A percentile compares a stretch with the other conserved stretches of the same genome.
Conservation (phyloP, 805 yeast species). For the Saccharomycopsis babjevae region DNA sequence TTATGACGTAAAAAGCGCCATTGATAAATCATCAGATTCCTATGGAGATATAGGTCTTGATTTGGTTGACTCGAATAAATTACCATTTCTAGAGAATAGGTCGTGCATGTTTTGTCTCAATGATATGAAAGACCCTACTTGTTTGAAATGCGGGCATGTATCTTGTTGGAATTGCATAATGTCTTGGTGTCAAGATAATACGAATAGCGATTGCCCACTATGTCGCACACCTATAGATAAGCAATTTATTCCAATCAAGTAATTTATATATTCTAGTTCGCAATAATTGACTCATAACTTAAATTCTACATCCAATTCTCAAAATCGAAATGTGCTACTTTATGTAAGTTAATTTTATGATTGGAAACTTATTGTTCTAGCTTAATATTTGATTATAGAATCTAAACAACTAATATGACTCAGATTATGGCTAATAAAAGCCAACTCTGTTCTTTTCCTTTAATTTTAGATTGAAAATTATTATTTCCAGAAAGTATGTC, state of each 20-base stretch:
- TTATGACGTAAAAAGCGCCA: constrained; percentile 7
- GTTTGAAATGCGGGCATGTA: constrained; percentile 84
- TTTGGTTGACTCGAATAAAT: constrained; percentile 42
- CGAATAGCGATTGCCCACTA: constrained; percentile 72
- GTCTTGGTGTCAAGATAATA: constrained; percentile 77
- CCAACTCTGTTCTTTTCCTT: too few relatives aligned
- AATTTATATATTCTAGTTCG: not conserved
- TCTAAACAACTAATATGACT: too few relatives aligned
- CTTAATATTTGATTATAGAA: too few relatives aligned
- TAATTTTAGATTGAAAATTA: too few relatives aligned
- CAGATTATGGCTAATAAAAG: too few relatives aligned
- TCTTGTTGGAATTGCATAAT: constrained; percentile 88
- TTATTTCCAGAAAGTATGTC: too few relatives aligned
- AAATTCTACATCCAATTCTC: too few relatives aligned
- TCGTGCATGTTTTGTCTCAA: constrained; percentile 84
- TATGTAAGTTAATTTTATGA: too few relatives aligned
- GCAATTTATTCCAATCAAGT: constrained; percentile 12
- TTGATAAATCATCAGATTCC: not conserved
- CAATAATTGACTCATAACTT: too few relatives aligned
- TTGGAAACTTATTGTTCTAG: too few relatives aligned
- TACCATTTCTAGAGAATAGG: constrained; percentile 60
- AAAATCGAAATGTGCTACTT: too few relatives aligned
- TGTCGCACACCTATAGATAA: constrained; percentile 65
- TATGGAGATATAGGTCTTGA: constrained; percentile 28
- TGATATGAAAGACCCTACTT: constrained; percentile 69